Evolutionary conservation across 495 filamentous ascomycete species (phyloP).

Genomic region (Cairneyella variabilis): DNA sequence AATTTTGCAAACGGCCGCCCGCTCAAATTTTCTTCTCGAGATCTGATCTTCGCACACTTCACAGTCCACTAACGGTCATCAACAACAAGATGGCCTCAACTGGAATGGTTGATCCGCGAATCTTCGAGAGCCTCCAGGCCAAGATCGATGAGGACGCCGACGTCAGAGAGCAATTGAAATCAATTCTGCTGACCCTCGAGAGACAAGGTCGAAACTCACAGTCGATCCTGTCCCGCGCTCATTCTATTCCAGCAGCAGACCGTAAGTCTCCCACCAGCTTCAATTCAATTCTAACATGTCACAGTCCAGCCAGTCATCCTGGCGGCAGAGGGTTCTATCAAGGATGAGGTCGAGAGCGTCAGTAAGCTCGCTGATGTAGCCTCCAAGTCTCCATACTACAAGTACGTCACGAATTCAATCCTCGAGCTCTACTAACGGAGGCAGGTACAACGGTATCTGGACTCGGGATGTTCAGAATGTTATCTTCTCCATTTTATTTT

Average conservation of each 20-base stretch:
- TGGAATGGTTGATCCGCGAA: constrained; percentile 66
- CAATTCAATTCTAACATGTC: constrained; percentile 1
- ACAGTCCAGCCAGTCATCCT: constrained; percentile 37
- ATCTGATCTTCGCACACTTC: too few relatives aligned
- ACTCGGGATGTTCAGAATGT: constrained; percentile 78
- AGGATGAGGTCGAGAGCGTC: constrained; percentile 51
- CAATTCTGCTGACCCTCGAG: constrained; percentile 75
- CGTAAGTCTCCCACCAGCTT: constrained; percentile 48
- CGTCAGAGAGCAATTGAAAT: constrained; percentile 77
- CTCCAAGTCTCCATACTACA: constrained; percentile 90
- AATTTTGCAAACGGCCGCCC: too few relatives aligned
- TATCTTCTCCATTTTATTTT: constrained; percentile 67
- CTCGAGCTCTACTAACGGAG: background rate
- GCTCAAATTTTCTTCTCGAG: too few relatives aligned
- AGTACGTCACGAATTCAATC: constrained; percentile 38
- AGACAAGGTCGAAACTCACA: constrained; percentile 60
- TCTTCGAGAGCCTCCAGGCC: constrained; percentile 83
- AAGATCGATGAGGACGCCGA: constrained; percentile 85
- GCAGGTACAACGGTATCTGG: constrained; percentile 79
- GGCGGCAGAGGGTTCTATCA: constrained; percentile 52
- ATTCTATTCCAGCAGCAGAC: constrained; percentile 76
- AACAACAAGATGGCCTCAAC: constrained; percentile 9
- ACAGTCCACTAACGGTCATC: background rate
- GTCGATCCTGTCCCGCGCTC: constrained; percentile 80
- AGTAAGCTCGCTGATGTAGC: constrained; percentile 62